Percentiles rank a stretch among this genome's conserved stretches.
Evolutionary conservation across 1,284 basidiomycete species (phyloP).

Genomic region (Hypsizygus ulmarius): DNA sequence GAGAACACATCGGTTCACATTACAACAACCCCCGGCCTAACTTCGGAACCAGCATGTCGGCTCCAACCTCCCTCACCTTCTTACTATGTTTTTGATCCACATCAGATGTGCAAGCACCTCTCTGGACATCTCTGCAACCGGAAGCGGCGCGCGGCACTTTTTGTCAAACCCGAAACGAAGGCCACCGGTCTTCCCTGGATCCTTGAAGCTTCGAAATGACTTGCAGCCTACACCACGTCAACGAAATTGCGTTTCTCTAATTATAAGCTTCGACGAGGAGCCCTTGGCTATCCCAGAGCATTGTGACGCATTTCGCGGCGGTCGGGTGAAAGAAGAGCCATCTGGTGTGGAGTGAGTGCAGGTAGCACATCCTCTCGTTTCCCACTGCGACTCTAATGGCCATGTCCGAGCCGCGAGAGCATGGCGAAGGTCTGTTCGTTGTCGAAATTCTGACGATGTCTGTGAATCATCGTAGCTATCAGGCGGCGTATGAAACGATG

Average conservation of each 20-base stretch:
- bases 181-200: slow-evolving; percentile 25
- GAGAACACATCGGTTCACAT: slow-evolving; percentile 34
- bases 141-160: slow-evolving; percentile 29
- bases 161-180: slow-evolving; percentile 29
- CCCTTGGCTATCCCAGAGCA: slow-evolving; percentile 4
- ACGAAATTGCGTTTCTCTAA: slow-evolving; percentile 23
- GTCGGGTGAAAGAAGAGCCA: slow-evolving; percentile 2
- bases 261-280: slow-evolving; percentile 20
- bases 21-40: slow-evolving; percentile 32
- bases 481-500: slow-evolving; percentile 40
- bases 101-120: slow-evolving; percentile 26
- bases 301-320: background rate
- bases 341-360: background rate
- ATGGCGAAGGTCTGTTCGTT: slow-evolving; percentile 29
- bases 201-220: slow-evolving; percentile 19
- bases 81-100: slow-evolving; percentile 30
- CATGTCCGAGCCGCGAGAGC: slow-evolving; percentile 28
- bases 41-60: slow-evolving; percentile 37
- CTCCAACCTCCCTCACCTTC: slow-evolving; percentile 20
- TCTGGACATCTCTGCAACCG: slow-evolving; percentile 17
- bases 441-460: slow-evolving; percentile 30
- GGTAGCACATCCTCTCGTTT: background rate
- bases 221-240: slow-evolving; percentile 32
- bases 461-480: slow-evolving; percentile 36
- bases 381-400: background rate